Percentiles rank a stretch among this genome's conserved stretches.
These are phyloP conservation scores for Aspergillus quadrilineatus DNA, from an alignment of 2,329 filamentous ascomycete species.

Conservation along the genomic window DNA sequence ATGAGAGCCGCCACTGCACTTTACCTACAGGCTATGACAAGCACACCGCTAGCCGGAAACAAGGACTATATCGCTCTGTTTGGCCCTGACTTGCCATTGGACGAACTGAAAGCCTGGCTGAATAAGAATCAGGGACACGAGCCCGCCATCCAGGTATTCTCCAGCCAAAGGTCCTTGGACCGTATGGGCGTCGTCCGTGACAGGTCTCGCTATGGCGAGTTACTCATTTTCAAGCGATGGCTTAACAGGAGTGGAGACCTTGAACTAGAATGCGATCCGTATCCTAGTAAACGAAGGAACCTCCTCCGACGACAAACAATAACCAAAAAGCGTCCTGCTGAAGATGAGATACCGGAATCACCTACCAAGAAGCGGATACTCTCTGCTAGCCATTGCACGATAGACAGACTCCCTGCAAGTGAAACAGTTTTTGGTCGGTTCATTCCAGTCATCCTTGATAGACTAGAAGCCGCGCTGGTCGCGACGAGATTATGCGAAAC, in stretches of 20 bases:
- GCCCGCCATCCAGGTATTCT: conserved; percentile 23
- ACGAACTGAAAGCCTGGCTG: conserved; percentile 24
- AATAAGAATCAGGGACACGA: conserved; percentile 22
- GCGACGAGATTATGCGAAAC: conserved; percentile 60
- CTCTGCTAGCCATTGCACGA: conserved; percentile 27
- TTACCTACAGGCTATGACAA: conserved; percentile 27
- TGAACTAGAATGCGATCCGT: conserved; percentile 27
- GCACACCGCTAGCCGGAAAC: neutral
- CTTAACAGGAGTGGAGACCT: conserved; percentile 14
- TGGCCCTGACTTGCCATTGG: conserved; percentile 21
- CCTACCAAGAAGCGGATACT: conserved; percentile 21
- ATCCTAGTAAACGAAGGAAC: conserved; percentile 30
- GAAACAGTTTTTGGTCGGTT: conserved; percentile 57
- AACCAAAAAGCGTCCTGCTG: neutral
- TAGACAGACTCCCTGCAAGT: conserved; percentile 45
- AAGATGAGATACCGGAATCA: conserved; percentile 10
- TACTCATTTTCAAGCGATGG: conserved; percentile 29
- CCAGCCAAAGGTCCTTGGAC: conserved; percentile 1
- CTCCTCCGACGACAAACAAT: conserved; percentile 23
- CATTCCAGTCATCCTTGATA: conserved; percentile 70
- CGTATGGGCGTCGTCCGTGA: conserved; percentile 31
- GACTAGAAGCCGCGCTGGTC: conserved; percentile 64
- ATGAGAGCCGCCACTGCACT: conserved; percentile 35
- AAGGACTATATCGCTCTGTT: conserved; percentile 32
- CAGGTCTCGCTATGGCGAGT: conserved; percentile 23